A percentile compares a stretch with the other conserved stretches of the same genome.
phyloP scores from a whole-genome alignment of 139 green algal species.

The Chlamydomonas applanata region DNA sequence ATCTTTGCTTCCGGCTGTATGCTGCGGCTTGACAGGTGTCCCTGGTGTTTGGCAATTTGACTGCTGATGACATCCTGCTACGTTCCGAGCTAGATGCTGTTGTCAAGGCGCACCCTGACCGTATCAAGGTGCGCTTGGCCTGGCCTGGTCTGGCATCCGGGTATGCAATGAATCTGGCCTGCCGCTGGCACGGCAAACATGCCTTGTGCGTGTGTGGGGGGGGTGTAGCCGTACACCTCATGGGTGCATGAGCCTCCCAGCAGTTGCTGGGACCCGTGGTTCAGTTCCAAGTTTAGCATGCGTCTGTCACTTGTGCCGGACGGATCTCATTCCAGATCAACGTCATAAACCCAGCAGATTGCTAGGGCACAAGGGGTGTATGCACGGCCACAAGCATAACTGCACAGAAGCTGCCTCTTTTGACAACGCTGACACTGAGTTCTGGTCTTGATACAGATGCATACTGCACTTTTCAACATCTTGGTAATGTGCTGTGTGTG shows the following conservation, averaged over 20 bases:
- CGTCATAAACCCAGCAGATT: no score
- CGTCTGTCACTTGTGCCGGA: not conserved
- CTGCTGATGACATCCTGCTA: conserved; percentile 90
- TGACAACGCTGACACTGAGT: no score
- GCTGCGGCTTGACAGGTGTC: conserved; percentile 36
- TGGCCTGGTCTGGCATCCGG: not conserved
- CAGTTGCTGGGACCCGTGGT: no score
- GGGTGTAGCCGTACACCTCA: no score
- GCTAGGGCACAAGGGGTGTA: not conserved
- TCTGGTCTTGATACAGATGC: no score
- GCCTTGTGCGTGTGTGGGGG: no score
- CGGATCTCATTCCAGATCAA: no score
- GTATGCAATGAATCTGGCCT: not conserved
- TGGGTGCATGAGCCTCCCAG: no score
- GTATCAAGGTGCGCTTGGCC: conserved; percentile 30
- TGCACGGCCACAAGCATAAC: not conserved
- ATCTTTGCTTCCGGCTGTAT: not conserved
- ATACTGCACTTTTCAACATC: no score
- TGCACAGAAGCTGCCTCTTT: not conserved
- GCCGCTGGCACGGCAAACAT: not conserved
- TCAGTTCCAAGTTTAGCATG: no score
- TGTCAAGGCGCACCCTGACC: conserved; percentile 43
- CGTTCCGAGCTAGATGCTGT: conserved; percentile 65
- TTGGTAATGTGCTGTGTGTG: not conserved
- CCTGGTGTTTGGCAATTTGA: conserved; percentile 88